phyloP scores from a whole-genome alignment of 768 basidiomycete genomes.

The Neoboletus subvelutipes region DNA sequence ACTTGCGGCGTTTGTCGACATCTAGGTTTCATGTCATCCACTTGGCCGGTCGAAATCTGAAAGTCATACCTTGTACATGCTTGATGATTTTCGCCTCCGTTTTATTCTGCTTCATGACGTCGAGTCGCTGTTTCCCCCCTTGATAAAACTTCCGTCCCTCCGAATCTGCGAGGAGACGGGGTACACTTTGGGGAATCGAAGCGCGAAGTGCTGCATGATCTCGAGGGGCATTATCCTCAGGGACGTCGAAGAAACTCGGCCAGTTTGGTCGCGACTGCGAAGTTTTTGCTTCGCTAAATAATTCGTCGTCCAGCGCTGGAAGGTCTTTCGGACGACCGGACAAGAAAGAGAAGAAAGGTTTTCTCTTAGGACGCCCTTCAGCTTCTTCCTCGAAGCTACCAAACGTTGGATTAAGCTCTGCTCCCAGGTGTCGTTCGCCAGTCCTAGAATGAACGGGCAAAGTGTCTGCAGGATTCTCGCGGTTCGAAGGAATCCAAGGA shows the following conservation, averaged over 20 bases:
- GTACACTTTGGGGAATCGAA: background rate
- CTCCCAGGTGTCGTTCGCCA: background rate
- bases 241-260: constrained; percentile 23
- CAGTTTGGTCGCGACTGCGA: constrained; percentile 26
- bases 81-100: constrained; percentile 38
- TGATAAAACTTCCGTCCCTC: constrained; percentile 30
- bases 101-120: constrained; percentile 34
- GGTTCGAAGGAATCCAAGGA: background rate
- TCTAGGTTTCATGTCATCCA: constrained; percentile 33
- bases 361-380: constrained; percentile 7
- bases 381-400: constrained; percentile 12
- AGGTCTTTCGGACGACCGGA: constrained; percentile 8
- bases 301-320: constrained; percentile 20
- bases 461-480: background rate
- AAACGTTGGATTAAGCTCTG: background rate
- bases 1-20: constrained; percentile 54
- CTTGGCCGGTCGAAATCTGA: background rate
- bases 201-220: constrained; percentile 15
- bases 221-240: constrained; percentile 16
- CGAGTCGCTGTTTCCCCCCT: constrained; percentile 30
- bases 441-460: background rate
- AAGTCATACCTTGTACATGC: constrained; percentile 46
- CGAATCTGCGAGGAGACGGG: constrained; percentile 4
- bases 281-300: constrained; percentile 27
- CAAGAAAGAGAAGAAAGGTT: constrained; percentile 16